These are phyloP conservation scores for Raddia distichophylla DNA, from an alignment of 176 grass and related monocot genomes.

Conservation along the genomic window DNA sequence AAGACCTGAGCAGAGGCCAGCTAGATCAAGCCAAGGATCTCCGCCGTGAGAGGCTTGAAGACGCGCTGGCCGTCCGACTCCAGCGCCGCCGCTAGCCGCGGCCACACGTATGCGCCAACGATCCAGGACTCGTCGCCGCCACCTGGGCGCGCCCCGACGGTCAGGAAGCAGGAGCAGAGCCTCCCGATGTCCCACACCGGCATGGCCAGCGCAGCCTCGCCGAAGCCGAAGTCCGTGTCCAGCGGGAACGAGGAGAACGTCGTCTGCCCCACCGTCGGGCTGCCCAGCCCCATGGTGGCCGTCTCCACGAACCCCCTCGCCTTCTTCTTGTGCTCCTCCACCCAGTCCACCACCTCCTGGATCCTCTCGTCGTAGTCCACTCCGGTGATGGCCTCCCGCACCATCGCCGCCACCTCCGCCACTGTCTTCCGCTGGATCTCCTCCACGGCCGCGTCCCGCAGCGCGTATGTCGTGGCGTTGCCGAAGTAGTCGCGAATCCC, in stretches of 20 bases:
- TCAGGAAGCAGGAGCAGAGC: conserved; percentile 18
- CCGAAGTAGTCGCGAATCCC: conserved; percentile 38
- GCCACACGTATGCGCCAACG: conserved; percentile 26
- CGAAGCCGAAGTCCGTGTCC: conserved; percentile 54
- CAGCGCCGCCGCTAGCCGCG: conserved; percentile 32
- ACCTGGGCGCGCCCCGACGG: neutral
- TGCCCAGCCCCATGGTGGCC: conserved; percentile 39
- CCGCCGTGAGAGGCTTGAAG: conserved; percentile 34
- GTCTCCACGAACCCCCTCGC: conserved; percentile 31
- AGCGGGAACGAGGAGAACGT: conserved; percentile 23
- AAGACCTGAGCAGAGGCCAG: too few relatives aligned
- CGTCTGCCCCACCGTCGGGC: neutral
- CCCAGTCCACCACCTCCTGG: conserved; percentile 49
- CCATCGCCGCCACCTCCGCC: conserved; percentile 20
- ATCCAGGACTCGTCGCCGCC: conserved; percentile 39
- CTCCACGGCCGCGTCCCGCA: conserved; percentile 23
- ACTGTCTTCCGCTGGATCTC: neutral
- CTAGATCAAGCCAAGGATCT: conserved; percentile 34
- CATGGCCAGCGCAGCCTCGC: conserved; percentile 28
- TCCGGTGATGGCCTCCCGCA: conserved; percentile 36
- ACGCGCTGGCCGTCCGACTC: conserved; percentile 33
- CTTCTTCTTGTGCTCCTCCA: conserved; percentile 38
- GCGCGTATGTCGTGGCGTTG: conserved; percentile 36
- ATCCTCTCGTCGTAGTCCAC: conserved; percentile 31
- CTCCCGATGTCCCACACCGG: neutral